Evolutionary conservation across 192 early-diverging fungal genomes (phyloP).

Genomic region (Rhizoclosmatium sp.): DNA sequence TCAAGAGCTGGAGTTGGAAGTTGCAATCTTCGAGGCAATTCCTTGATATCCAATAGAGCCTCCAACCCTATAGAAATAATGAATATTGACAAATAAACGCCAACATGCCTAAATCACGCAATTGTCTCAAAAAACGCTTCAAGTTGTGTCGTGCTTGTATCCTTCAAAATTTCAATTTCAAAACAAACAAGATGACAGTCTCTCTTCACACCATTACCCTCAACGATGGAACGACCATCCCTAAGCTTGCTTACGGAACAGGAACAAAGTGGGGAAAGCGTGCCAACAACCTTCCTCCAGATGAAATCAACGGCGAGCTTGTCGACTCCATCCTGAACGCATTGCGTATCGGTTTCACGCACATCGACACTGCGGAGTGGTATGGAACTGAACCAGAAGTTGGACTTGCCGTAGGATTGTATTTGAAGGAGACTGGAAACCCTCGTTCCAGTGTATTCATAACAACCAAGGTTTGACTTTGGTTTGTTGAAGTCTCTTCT

Average conservation of each 20-base stretch:
- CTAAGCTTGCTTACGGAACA: conserved; percentile 44
- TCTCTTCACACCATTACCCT: neutral
- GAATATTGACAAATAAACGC: too few species aligned
- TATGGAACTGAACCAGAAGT: conserved; percentile 75
- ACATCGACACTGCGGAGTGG: conserved; percentile 65
- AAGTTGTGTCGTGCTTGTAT: too few species aligned
- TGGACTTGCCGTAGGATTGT: conserved; percentile 35
- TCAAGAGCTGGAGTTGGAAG: too few species aligned
- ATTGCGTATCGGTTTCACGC: conserved; percentile 44
- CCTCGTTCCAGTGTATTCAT: conserved; percentile 63
- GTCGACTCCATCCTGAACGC: conserved; percentile 31
- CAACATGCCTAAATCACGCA: too few species aligned
- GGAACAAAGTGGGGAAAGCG: conserved; percentile 43
- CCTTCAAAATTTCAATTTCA: too few species aligned
- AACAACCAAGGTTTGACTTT: conserved; percentile 42
- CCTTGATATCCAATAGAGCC: too few species aligned
- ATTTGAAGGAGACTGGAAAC: conserved; percentile 41
- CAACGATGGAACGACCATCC: conserved; percentile 13
- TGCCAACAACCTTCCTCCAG: neutral
- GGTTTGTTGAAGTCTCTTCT: neutral
- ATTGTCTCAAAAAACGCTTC: too few species aligned
- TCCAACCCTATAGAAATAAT: too few species aligned
- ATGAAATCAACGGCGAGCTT: conserved; percentile 30
- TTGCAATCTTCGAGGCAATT: too few species aligned
- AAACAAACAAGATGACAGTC: too few species aligned